Evolutionary conservation across 257 asterid genomes (phyloP).

Genomic region (Marsdenia floribunda): DNA sequence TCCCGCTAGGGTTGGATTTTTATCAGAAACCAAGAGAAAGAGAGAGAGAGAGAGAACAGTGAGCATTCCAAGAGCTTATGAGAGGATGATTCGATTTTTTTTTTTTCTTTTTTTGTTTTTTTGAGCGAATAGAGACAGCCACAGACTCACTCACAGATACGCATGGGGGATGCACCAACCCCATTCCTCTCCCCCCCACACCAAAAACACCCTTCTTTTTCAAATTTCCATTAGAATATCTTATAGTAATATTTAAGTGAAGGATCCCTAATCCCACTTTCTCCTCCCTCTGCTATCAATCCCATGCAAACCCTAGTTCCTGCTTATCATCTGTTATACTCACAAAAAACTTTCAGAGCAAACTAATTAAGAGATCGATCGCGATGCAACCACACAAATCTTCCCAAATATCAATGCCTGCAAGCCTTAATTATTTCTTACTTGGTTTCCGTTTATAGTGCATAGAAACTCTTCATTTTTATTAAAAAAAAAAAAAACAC

Average conservation of each 20-base stretch:
- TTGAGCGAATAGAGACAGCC: conserved; percentile 12
- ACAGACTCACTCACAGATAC: conserved; percentile 21
- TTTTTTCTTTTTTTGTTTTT: background rate
- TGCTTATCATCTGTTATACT: background rate
- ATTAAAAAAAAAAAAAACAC: too few relatives aligned
- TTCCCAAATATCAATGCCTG: conserved; percentile 2
- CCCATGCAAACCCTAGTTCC: conserved; percentile 25
- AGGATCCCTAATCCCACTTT: conserved; percentile 18
- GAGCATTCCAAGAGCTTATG: conserved; percentile 30
- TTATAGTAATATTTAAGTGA: too few relatives aligned
- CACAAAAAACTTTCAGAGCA: background rate
- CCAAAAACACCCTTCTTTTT: background rate
- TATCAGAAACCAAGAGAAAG: background rate
- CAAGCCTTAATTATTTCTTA: background rate
- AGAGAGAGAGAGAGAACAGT: conserved; percentile 15
- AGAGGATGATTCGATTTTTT: conserved; percentile 13
- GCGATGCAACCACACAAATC: background rate
- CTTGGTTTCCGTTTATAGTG: too few relatives aligned
- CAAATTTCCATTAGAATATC: background rate
- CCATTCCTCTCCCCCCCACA: background rate
- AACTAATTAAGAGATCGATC: too few relatives aligned
- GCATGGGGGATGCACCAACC: conserved; percentile 8
- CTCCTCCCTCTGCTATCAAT: conserved; percentile 7
- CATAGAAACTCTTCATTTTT: too few relatives aligned
- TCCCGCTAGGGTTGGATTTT: conserved; percentile 10